Percentiles rank a stretch among this genome's conserved stretches.
phyloP scores from a whole-genome alignment of 495 filamentous ascomycete genomes.

The Aspergillus cristatus region DNA sequence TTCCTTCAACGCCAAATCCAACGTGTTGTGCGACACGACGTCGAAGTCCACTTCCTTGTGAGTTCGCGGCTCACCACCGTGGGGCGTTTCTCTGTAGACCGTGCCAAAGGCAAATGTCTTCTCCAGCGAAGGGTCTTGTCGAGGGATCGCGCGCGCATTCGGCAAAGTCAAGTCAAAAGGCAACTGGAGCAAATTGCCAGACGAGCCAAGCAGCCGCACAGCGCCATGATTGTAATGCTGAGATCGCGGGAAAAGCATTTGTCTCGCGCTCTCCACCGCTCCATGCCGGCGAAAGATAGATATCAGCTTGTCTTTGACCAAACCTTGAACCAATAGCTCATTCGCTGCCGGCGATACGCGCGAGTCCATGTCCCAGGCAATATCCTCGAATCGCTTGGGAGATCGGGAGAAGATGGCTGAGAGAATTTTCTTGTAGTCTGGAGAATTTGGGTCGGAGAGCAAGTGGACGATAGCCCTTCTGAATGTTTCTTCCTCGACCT shows the following conservation, averaged over 20 bases:
- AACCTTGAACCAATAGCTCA: slow-evolving; percentile 60
- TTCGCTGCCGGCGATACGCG: slow-evolving; percentile 44
- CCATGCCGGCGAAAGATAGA: slow-evolving; percentile 86
- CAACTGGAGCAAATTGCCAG: slow-evolving; percentile 77
- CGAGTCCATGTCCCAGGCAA: slow-evolving; percentile 73
- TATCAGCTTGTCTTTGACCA: slow-evolving; percentile 66
- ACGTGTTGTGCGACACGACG: slow-evolving; percentile 67
- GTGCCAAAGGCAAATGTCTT: slow-evolving; percentile 84
- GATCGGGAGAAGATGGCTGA: slow-evolving; percentile 69
- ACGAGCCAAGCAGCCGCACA: slow-evolving; percentile 70
- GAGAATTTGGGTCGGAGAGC: slow-evolving; percentile 65
- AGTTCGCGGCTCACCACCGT: slow-evolving; percentile 69
- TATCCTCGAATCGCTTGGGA: slow-evolving; percentile 68
- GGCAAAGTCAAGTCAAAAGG: slow-evolving; percentile 89
- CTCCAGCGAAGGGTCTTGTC: slow-evolving; percentile 54
- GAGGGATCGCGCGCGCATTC: slow-evolving; percentile 76
- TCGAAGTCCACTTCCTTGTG: slow-evolving; percentile 93
- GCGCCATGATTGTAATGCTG: slow-evolving; percentile 62
- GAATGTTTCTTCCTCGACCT: slow-evolving; percentile 87
- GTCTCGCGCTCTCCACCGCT: slow-evolving; percentile 69
- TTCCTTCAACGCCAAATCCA: slow-evolving; percentile 84
- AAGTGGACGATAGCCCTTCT: slow-evolving; percentile 70
- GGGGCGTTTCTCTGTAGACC: slow-evolving; percentile 73
- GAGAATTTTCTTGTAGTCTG: slow-evolving; percentile 84
- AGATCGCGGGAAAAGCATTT: slow-evolving; percentile 72